These are phyloP conservation scores for Lentinula raphanica DNA, from an alignment of 768 basidiomycete species.

Conservation along the genomic window DNA sequence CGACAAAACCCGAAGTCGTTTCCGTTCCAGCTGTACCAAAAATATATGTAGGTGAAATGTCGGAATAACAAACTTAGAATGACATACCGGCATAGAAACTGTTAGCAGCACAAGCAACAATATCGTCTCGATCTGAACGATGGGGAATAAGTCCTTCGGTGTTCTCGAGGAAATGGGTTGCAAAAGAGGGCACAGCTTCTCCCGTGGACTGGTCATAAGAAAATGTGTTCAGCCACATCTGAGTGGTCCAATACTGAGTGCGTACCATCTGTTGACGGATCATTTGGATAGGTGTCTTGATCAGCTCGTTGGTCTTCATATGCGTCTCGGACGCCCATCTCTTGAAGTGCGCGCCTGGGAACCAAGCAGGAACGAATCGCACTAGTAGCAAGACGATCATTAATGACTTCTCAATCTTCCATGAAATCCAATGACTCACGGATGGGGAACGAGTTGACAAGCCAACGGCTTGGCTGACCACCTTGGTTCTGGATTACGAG, in stretches of 20 bases:
- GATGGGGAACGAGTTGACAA: conserved; percentile 21
- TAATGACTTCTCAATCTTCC: not conserved
- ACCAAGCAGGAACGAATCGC: conserved; percentile 29
- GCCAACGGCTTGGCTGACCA: conserved; percentile 2
- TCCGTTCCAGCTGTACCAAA: conserved; percentile 17
- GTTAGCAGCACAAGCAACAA: not conserved
- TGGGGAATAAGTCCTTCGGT: conserved; percentile 1
- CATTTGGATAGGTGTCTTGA: conserved; percentile 25
- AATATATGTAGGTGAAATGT: not conserved
- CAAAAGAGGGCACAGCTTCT: conserved; percentile 10
- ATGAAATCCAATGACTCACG: not conserved
- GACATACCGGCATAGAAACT: conserved; percentile 1
- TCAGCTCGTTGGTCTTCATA: conserved; percentile 20
- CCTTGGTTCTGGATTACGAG: not conserved
- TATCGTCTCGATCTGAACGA: not conserved
- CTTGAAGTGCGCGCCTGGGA: conserved; percentile 37
- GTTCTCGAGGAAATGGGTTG: conserved; percentile 6
- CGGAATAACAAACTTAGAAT: not conserved
- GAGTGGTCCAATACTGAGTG: conserved; percentile 2
- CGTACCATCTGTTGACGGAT: conserved; percentile 31
- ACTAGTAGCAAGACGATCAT: conserved; percentile 1
- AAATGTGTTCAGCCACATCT: not conserved
- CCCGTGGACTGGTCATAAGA: conserved; percentile 9
- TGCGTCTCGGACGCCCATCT: conserved; percentile 22
- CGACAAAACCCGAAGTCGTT: conserved; percentile 13